phyloP scores from a whole-genome alignment of 768 basidiomycete genomes.

The Mycena indigotica region DNA sequence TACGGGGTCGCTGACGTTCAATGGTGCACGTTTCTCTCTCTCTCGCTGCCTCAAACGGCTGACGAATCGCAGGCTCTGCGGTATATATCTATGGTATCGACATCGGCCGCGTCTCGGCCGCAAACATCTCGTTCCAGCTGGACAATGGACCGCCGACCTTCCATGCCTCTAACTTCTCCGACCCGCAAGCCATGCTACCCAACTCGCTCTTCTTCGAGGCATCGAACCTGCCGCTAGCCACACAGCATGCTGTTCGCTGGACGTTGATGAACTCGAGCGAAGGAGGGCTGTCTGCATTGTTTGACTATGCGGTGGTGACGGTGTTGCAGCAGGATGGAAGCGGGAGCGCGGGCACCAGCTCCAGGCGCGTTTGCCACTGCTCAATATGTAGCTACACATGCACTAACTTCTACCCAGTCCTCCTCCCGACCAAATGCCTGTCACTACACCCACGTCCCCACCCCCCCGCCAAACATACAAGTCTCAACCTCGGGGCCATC shows the following conservation, averaged over 20 bases:
- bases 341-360: neutral
- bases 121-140: neutral
- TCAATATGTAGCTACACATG: too few relatives aligned
- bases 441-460: too few relatives aligned
- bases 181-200: neutral
- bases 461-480: neutral
- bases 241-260: neutral
- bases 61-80: neutral
- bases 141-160: neutral
- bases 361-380: too few relatives aligned
- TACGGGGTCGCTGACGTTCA: neutral
- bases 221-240: neutral
- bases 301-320: constrained; percentile 1
- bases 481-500: neutral
- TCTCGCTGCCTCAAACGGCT: neutral
- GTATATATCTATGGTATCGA: constrained; percentile 4
- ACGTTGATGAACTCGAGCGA: neutral
- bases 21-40: neutral
- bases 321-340: neutral
- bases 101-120: neutral
- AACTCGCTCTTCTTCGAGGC: neutral
- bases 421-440: too few relatives aligned
- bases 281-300: neutral
- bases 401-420: too few relatives aligned
- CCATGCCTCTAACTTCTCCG: neutral